phyloP scores from a whole-genome alignment of 495 filamentous ascomycete species.

The Mytilinidion resinicola region DNA sequence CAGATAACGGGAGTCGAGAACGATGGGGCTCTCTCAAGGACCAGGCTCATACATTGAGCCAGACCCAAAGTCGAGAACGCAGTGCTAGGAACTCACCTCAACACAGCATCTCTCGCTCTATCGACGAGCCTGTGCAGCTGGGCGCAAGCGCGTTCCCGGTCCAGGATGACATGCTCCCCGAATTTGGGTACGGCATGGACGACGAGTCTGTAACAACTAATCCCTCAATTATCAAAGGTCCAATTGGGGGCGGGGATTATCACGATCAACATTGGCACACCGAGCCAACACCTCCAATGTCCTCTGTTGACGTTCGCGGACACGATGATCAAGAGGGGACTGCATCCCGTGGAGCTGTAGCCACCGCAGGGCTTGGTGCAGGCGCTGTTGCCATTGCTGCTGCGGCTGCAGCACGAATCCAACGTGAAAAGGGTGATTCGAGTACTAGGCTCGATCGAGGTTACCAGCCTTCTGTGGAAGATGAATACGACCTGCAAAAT shows the following conservation, averaged over 20 bases:
- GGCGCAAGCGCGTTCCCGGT: constrained; percentile 58
- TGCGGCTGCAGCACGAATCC: constrained; percentile 30
- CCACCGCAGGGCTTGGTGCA: constrained; percentile 37
- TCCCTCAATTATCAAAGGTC: constrained; percentile 67
- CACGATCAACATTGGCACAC: constrained; percentile 49
- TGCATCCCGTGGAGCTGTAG: constrained; percentile 36
- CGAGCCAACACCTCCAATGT: constrained; percentile 44
- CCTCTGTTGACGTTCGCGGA: constrained; percentile 39
- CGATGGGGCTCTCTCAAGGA: constrained; percentile 26
- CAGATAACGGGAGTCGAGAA: constrained; percentile 23
- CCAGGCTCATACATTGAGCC: constrained; percentile 25
- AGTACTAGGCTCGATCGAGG: constrained; percentile 26
- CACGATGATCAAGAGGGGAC: constrained; percentile 35
- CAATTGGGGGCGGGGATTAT: constrained; percentile 49
- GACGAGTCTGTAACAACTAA: constrained; percentile 69
- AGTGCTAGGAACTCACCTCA: constrained; percentile 59
- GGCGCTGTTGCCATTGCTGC: constrained; percentile 42
- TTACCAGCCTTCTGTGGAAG: constrained; percentile 47
- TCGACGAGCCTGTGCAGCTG: constrained; percentile 52
- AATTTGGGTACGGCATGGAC: constrained; percentile 55
- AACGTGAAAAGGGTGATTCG: constrained; percentile 46
- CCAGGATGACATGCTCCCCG: constrained; percentile 49
- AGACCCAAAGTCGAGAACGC: constrained; percentile 30
- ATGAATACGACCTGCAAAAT: constrained; percentile 46
- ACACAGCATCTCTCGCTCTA: constrained; percentile 65